phyloP scores from a whole-genome alignment of 805 yeast genomes.

The Ogataea kodamae region DNA sequence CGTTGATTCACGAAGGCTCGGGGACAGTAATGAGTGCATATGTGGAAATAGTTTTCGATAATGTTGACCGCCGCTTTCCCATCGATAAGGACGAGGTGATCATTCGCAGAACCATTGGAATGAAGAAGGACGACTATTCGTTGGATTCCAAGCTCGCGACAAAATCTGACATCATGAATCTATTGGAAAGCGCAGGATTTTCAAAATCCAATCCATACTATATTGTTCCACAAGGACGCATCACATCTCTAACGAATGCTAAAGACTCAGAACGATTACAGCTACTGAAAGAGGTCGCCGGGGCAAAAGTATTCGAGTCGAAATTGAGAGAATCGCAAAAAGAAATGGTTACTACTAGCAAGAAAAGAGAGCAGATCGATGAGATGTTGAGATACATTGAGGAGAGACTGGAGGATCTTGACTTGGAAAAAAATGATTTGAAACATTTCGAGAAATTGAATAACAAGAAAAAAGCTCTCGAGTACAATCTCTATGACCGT shows the following conservation, averaged over 20 bases:
- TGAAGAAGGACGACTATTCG: slow-evolving; percentile 87
- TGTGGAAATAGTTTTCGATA: slow-evolving; percentile 87
- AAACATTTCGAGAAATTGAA: slow-evolving; percentile 66
- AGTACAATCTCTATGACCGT: slow-evolving; percentile 71
- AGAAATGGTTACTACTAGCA: slow-evolving; percentile 72
- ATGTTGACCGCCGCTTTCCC: slow-evolving; percentile 71
- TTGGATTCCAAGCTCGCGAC: slow-evolving; percentile 77
- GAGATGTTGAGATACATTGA: slow-evolving; percentile 69
- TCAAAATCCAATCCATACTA: slow-evolving; percentile 88
- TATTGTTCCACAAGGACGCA: slow-evolving; percentile 95
- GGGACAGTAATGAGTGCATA: slow-evolving; percentile 89
- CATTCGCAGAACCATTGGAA: slow-evolving; percentile 86
- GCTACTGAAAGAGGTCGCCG: slow-evolving; percentile 87
- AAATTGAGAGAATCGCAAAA: slow-evolving; percentile 74
- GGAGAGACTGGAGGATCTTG: slow-evolving; percentile 71
- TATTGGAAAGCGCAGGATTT: slow-evolving; percentile 89
- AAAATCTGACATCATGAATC: slow-evolving; percentile 72
- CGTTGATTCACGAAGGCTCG: slow-evolving; percentile 85
- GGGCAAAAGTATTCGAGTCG: slow-evolving; percentile 85
- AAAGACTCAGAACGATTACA: slow-evolving; percentile 78
- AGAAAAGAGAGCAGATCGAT: slow-evolving; percentile 67
- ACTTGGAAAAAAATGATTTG: slow-evolving; percentile 74
- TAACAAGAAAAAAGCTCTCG: slow-evolving; percentile 63
- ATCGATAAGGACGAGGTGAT: slow-evolving; percentile 63
- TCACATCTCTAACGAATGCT: slow-evolving; percentile 84